Base-by-base conservation (phyloP, 805 yeast species). In the Brettanomyces nanus region DNA sequence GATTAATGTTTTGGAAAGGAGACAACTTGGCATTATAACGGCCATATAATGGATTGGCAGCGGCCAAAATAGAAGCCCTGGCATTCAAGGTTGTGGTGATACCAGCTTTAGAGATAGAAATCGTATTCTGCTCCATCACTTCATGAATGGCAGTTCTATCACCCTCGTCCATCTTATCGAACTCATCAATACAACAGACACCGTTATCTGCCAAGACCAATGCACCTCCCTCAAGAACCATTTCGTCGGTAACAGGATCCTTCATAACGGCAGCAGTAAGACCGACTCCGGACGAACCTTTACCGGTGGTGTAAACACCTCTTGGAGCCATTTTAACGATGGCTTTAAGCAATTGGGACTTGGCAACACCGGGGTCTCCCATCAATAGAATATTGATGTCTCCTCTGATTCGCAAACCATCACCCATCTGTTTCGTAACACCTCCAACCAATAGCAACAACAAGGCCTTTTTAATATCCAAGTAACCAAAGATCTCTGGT, bases 311-410 rank as follows among this genome's bases (percentile, higher is more conserved):
- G 61, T 92, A 92, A 22, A 92, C 94, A 36, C 95, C 94, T 54
- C 97, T 73, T 22, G 98, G 98, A 3, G 97, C 92, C 38, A 92
- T 83, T 52, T 89, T 86, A 42, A 86, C 73, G 47, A 92, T 85
- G 25, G 94, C 82, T 58, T 92, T 92, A 46, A 92, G 69, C 54
- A 92, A 68, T 70, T 92, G 98, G 3, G 97, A 92, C 63, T 92
- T 92, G 54, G 98, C 98, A 38, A 92, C 98, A 69, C 98, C 98
- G 30, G 98, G 98, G 56, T 92, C 98, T 51, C 98, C 98, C 97
- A 92, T 90, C 37, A 92, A 70, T 65, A 97, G 82, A 39, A 92
- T 75, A 55, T 92, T 92, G 49, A 92, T 85, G 58, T 92, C 98
- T 53, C 98, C 98, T 68, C 99, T 80, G 53, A 92, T 92, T 54